Evolutionary conservation across 2,329 filamentous ascomycete species (phyloP).

Genomic region (Fusarium aywerte): DNA sequence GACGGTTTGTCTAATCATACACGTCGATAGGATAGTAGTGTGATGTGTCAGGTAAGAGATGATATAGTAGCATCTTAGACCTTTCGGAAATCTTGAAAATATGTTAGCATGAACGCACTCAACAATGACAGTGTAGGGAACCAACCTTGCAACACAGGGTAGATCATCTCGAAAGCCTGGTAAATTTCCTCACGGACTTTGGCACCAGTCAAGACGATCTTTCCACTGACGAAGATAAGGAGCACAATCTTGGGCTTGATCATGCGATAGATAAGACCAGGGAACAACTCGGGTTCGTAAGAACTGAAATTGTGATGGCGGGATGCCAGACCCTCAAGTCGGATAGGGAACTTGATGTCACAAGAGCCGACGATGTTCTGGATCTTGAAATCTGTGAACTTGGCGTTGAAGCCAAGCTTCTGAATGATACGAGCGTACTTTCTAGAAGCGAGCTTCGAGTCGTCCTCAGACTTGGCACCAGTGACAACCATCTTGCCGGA

Average conservation of each 20-base stretch:
- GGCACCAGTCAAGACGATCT: slow-evolving; percentile 97
- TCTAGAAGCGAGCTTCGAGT: slow-evolving; percentile 94
- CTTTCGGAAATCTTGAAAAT: slow-evolving; percentile 65
- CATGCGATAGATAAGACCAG: slow-evolving; percentile 99
- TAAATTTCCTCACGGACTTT: slow-evolving; percentile 99
- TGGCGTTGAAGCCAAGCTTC: slow-evolving; percentile 99
- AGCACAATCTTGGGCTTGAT: slow-evolving; percentile 99
- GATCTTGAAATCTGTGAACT: slow-evolving; percentile 99
- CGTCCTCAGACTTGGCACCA: slow-evolving; percentile 96
- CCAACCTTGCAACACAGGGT: slow-evolving; percentile 89
- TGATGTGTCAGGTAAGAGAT: slow-evolving; percentile 29
- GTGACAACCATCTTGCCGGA: slow-evolving; percentile 99
- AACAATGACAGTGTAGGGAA: slow-evolving; percentile 15
- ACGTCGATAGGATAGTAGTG: slow-evolving; percentile 43
- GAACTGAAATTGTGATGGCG: slow-evolving; percentile 99
- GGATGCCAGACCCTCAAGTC: slow-evolving; percentile 92
- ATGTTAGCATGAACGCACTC: slow-evolving; percentile 18
- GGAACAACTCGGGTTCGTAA: slow-evolving; percentile 98
- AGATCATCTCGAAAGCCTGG: slow-evolving; percentile 96
- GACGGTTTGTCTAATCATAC: slow-evolving; percentile 57
- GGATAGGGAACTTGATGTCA: slow-evolving; percentile 99
- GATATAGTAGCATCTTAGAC: slow-evolving; percentile 53
- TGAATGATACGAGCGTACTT: slow-evolving; percentile 99
- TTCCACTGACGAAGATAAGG: slow-evolving; percentile 96
- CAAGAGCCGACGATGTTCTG: slow-evolving; percentile 99